Conservation (phyloP, 345 rosid genomes). For the Moringa oleifera region DNA sequence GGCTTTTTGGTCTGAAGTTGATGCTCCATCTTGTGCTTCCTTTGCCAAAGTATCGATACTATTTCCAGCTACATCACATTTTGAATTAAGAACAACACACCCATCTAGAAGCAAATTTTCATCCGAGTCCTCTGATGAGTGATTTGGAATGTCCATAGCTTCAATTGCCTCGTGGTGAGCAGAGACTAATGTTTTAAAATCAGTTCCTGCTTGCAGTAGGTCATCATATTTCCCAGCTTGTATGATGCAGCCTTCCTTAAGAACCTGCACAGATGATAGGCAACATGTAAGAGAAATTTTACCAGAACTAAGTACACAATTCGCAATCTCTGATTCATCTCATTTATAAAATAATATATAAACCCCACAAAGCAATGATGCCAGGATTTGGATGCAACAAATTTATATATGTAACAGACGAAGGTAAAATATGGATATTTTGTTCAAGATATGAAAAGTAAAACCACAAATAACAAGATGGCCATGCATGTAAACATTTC, state of each 20-base stretch:
- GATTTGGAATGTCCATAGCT: conserved; percentile 88
- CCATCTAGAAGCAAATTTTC: conserved; percentile 43
- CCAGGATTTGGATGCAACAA: background rate
- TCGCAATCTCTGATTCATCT: conserved; percentile 1
- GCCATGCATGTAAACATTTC: too few relatives aligned
- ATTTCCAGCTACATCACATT: conserved; percentile 48
- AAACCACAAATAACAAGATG: too few relatives aligned
- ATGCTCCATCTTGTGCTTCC: conserved; percentile 81
- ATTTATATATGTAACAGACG: too few relatives aligned
- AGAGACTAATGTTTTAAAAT: conserved; percentile 83
- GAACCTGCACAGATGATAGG: conserved; percentile 53
- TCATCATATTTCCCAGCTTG: conserved; percentile 98
- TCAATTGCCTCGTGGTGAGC: conserved; percentile 99
- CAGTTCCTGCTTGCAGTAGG: conserved; percentile 96
- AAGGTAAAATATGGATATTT: background rate
- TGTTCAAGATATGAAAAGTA: background rate
- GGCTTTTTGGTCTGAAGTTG: conserved; percentile 72
- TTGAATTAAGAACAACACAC: conserved; percentile 35
- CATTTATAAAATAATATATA: background rate
- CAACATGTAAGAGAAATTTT: conserved; percentile 2
- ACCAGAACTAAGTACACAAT: background rate
- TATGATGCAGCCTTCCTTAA: conserved; percentile 85
- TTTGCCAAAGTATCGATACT: conserved; percentile 65
- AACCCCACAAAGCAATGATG: conserved; percentile 5
- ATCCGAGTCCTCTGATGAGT: conserved; percentile 88